Base-by-base conservation (phyloP, 768 basidiomycete species). In the Terana coerulea region DNA sequence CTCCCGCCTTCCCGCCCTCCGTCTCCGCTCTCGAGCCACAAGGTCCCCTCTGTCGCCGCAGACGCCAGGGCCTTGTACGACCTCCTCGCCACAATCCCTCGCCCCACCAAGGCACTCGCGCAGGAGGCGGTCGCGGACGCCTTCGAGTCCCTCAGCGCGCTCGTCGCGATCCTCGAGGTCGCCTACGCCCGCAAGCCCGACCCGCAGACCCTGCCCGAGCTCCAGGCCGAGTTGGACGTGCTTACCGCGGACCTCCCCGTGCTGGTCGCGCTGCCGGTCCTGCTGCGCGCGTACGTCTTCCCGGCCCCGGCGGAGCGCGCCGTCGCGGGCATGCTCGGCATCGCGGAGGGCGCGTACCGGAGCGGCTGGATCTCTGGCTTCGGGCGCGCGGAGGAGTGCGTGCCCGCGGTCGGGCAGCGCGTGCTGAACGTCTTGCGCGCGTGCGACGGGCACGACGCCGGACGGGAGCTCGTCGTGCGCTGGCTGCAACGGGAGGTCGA, bases 51-150 rank as follows among this genome's bases (percentile, higher is more conserved):
- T 28, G 68, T 76, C 4, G 76, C 78, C 2, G 67, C 72, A 3
- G 89, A 92, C 53, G 79, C 80, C 5, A 78, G 77, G 24, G 75
- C 76, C 2, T 65, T 89, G n/a, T 80, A 71, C 62, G 79, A 86
- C 39, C 71, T 88, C 24, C 69, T 91, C 37, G 70, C 65, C 39
- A 65, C 69, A 22, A 72, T 91, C 30, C 86, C 89, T 19, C 77
- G 80, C 8, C 88, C 90, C 28, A 62, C 57, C 12, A 67, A 68
- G n/a, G 74, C 74, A 43, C 76, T 72, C 8, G 89, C 90, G n/a
- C 74, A 76, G 34, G 89, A 92, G 63, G 90, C 87, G 5, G 88
- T 91, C 9, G 83, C 86, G 48, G 89, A 91, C 60, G 90, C 86
- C 1, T 82, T 86, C 58, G 78, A 77, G 49, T 84, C 81, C 14